Conservation (phyloP, 305 asterid species). For the Fraxinus greggii region DNA sequence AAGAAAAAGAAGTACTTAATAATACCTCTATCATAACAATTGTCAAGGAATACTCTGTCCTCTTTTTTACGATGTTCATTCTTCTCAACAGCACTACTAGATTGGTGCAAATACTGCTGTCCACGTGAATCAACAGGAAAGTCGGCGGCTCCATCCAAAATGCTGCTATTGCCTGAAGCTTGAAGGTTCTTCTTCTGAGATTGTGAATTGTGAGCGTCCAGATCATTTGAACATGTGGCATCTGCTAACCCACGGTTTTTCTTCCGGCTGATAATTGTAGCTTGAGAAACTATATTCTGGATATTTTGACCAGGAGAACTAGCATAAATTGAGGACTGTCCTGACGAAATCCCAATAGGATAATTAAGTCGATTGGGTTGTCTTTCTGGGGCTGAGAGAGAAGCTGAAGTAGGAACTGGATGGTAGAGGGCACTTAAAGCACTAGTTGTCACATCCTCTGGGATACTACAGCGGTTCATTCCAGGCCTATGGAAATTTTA, state of each 20-base stretch:
- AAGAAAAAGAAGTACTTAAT: background rate
- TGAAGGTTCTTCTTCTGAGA: conserved; percentile 44
- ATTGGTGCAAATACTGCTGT: conserved; percentile 39
- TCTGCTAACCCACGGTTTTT: conserved; percentile 55
- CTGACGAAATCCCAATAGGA: conserved; percentile 37
- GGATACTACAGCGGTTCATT: conserved; percentile 77
- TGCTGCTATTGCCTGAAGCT: conserved; percentile 41
- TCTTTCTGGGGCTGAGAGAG: conserved; percentile 45
- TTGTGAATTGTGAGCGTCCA: conserved; percentile 51
- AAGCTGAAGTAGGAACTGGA: conserved; percentile 45
- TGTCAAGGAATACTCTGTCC: conserved; percentile 39
- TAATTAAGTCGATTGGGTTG: conserved; percentile 42
- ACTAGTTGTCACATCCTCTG: conserved; percentile 81
- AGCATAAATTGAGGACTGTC: conserved; percentile 44
- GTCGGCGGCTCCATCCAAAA: conserved; percentile 25
- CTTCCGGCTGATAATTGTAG: conserved; percentile 46
- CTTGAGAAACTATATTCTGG: conserved; percentile 44
- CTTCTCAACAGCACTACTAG: conserved; percentile 44
- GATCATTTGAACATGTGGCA: conserved; percentile 43
- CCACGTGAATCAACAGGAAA: conserved; percentile 46
- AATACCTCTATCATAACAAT: conserved; percentile 61
- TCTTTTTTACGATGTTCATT: conserved; percentile 41
- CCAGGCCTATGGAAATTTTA: conserved; percentile 61
- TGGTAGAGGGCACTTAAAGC: conserved; percentile 77
- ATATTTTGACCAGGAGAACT: conserved; percentile 43